These are phyloP conservation scores for Rhododendron molle DNA, from an alignment of 148 eudicot species.

Conservation along the genomic window DNA sequence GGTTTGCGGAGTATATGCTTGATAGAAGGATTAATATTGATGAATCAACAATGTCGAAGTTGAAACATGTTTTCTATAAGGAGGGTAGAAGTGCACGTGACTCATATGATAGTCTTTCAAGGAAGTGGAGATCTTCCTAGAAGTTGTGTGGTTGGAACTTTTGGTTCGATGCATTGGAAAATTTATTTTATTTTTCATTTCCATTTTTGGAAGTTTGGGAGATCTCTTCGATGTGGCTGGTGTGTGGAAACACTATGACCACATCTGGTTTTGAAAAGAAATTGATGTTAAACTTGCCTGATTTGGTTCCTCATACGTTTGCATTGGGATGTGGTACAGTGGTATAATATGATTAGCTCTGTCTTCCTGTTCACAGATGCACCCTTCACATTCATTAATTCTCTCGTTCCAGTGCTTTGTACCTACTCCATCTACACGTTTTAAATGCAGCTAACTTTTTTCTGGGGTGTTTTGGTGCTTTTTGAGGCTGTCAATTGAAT, in stretches of 20 bases:
- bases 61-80: conserved; percentile 45
- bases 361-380: background rate
- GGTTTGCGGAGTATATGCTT: conserved; percentile 56
- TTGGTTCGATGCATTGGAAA: background rate
- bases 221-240: background rate
- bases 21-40: conserved; percentile 53
- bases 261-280: background rate
- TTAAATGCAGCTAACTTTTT: background rate
- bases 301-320: background rate
- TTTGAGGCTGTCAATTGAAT: background rate
- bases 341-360: background rate
- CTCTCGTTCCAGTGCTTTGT: background rate
- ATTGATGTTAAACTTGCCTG: background rate
- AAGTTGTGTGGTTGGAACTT: background rate
- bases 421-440: background rate
- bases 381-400: background rate
- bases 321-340: background rate
- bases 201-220: background rate
- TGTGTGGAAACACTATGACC: conserved; percentile 5
- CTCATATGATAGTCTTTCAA: conserved; percentile 44
- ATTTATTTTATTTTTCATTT: background rate
- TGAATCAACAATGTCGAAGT: conserved; percentile 66
- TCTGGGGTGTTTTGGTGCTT: background rate
- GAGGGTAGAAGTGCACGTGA: conserved; percentile 53
- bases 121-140: conserved; percentile 61